Base-by-base conservation (phyloP, 1,284 basidiomycete species). In the Trametes sp. region DNA sequence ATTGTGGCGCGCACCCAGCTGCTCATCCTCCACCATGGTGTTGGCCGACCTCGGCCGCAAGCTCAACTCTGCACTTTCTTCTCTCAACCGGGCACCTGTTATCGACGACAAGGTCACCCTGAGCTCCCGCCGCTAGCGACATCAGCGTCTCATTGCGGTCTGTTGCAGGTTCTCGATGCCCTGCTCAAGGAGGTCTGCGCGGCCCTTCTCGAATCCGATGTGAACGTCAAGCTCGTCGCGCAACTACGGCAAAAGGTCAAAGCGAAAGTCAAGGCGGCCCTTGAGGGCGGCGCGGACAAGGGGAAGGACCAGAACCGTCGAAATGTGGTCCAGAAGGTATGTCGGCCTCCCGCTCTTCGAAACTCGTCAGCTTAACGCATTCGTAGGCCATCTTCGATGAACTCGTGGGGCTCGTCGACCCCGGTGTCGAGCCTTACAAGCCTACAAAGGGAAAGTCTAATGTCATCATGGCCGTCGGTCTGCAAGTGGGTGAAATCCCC, bases 401-500 rank as follows among this genome's bases (percentile, higher is more conserved):
- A 77, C 88, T 99, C 2, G 97, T 99, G 7, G 84, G 89, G 45
- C 83, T 99, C 19, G 96, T 99, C 6, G 98, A 99, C 74, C 96
- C 96, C 28, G 94, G 94, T 0, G 90, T 94, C 4, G 94, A 96
- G 74, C 93, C 95, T 13, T 98, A 96, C 78, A 98, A 98, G 77
- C 97, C 97, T 3, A 94, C 92, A 79, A 99, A 99, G 77, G 96
- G 96, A 0, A 93, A 96, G 72, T 79, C 90, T 19, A 98, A 98
- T 78, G 92, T 99, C 11, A 90, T 99, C 70, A 99, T 99, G 98
- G 94, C 95, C 38, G 96, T 98, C 61, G 96, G 96, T 78, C 85
- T 98, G 50, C 95, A 96, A 83, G 93, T 92, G 67, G 61, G 83
- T 74, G 8, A 26, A 21, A 35, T 48, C 21, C 2, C 19, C 38